Base-by-base conservation (phyloP, 2,329 filamentous ascomycete genomes). In the Aureobasidium lini region DNA sequence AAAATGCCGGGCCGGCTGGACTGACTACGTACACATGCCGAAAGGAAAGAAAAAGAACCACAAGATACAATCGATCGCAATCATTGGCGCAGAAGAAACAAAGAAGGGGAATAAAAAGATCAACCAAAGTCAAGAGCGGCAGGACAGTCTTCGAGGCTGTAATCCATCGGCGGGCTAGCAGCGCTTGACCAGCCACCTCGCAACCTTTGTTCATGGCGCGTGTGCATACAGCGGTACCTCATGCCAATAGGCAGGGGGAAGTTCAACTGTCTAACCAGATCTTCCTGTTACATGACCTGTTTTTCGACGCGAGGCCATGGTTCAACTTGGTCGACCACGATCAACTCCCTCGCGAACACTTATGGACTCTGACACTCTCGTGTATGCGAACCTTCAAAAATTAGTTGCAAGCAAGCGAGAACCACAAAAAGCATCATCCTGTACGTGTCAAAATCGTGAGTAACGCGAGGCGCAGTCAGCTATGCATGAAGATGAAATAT, bases 131-230 rank as follows among this genome's bases (percentile, higher is more conserved):
- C 13, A 11, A 18, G 31, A 28, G 18, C 40, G 52, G 52, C 52
- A 56, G 52, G 31, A 13, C 39, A 36, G 39, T 16, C 31, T 32
- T 40, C 31, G 11, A 44, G 40, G 13, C 34, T 18, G 52, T 34
- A 15, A 54, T 31, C 52, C 31, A 46, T 46, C 31, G 50, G 28
- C 8, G 15, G 18, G 18, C 54, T 57, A 57, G 43, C 43, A 47
- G 42, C 43, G 54, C 54, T 57, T 47, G 43, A 57, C 34, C 54
- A 57, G 54, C 54, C 54, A 57, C 52, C 50, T 16, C 53, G 42
- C 53, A 57, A 46, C 53, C 53, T 57, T 57, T 13, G 15, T 32
- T 18, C 43, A 48, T 39, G 18, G 34, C 54, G 23, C 32, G 34
- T 18, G 32, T 47, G 54, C 52, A 39, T 48, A 48, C 44, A 40